phyloP scores from a whole-genome alignment of 2,329 filamentous ascomycete genomes.

The Penicillium sp. region DNA sequence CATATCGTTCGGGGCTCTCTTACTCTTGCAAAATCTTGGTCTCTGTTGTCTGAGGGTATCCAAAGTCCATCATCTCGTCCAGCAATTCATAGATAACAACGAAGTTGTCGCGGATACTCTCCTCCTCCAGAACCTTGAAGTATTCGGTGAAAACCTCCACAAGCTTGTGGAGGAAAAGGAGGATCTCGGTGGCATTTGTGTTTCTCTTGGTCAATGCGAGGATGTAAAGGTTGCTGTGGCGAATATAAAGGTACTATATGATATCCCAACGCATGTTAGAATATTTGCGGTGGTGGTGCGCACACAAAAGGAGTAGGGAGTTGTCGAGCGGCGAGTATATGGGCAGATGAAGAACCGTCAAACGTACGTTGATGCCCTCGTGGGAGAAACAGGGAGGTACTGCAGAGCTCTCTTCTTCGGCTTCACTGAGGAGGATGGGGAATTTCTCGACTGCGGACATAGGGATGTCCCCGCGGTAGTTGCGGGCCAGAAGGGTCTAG shows the following conservation, averaged over 20 bases:
- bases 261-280: slow-evolving; percentile 10
- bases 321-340: slow-evolving; percentile 4
- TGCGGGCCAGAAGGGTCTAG: slow-evolving; percentile 94
- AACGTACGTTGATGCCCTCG: slow-evolving; percentile 92
- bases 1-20: slow-evolving; percentile 13
- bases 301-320: slow-evolving; percentile 15
- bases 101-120: slow-evolving; percentile 98
- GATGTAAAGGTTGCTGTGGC: slow-evolving; percentile 98
- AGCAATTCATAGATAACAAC: slow-evolving; percentile 98
- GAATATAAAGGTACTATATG: slow-evolving; percentile 90
- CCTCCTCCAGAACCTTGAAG: slow-evolving; percentile 98
- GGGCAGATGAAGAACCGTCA: not conserved
- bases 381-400: slow-evolving; percentile 97
- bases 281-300: slow-evolving; percentile 1
- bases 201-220: slow-evolving; percentile 98
- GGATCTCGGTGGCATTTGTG: slow-evolving; percentile 96
- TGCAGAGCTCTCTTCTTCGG: slow-evolving; percentile 97
- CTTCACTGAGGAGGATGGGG: slow-evolving; percentile 90
- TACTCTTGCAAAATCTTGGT: slow-evolving; percentile 95
- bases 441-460: slow-evolving; percentile 99
- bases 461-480: slow-evolving; percentile 97
- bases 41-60: slow-evolving; percentile 97
- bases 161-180: slow-evolving; percentile 95
- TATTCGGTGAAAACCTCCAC: slow-evolving; percentile 99
- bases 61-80: slow-evolving; percentile 99